Evolutionary conservation across 345 rosid genomes (phyloP), one percentile per base, ranked within the genome.

Genomic region (Gossypium rotundifolium): DNA sequence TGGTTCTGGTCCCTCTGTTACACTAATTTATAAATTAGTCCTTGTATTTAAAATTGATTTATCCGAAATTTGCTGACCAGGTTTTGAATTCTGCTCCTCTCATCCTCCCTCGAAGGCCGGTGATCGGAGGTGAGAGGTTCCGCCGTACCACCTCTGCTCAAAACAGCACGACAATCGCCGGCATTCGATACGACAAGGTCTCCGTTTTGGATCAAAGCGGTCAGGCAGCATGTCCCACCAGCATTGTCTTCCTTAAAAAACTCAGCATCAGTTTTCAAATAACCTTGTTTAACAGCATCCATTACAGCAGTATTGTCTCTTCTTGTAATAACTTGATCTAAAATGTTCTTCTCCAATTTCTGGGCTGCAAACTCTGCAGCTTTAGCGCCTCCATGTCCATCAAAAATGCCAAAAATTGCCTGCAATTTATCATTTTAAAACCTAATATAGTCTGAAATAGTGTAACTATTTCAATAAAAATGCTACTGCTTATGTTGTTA

Each of bases 81-180:
- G 71, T 76, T 82, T 78, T 87, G 90, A 51, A 94, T 89, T 80
- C 98, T 80, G 70, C 75, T 72, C 76, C 80, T 84, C 72, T 94
- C 98, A 53, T 94, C 98, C 65, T 87, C 87, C 86, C 98, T 85
- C 0, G 86, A 84, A 11, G 96, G 93, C 17, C 95, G 84, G 79
- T 94, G 98, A 57, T 94, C 98, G 13, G 90, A 85, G 11, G 98
- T 90, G 1, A 94, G 88, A 20, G 95, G 90, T 83, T 92, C 84
- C 0, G 97, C 97, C 0, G 79, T 75, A 23, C 98, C 97, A 72
- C 85, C 89, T 7, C 77, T 73, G 80, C 98, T 88, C 85, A 94
- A 73, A 62, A 94, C 98, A 60, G 98, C 97, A 9, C 98, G 97
- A 72, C 97, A 94, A 65, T 94, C 97, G 20, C 97, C 98, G 0